Conservation (phyloP, 169 alveolate species). For the Besnoitia besnoiti region DNA sequence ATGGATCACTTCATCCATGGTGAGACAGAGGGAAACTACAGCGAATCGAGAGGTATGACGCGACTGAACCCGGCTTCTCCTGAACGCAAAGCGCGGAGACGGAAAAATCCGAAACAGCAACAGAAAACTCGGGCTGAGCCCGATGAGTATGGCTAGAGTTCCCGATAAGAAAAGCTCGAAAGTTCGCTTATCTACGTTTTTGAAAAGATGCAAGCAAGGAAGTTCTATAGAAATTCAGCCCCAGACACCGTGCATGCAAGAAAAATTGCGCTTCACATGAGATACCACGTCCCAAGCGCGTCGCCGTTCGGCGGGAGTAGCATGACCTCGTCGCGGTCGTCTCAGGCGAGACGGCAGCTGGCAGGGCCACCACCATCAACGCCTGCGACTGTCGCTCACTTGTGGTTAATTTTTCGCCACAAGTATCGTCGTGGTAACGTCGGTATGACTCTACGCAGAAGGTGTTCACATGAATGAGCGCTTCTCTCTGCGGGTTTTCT, state of each 20-base stretch:
- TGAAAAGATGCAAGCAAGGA: not conserved
- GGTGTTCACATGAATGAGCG: too few relatives aligned
- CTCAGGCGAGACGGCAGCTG: too few relatives aligned
- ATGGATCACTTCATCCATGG: constrained; percentile 6
- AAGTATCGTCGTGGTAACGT: too few relatives aligned
- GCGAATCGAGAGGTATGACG: not conserved
- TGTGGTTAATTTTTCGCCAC: too few relatives aligned
- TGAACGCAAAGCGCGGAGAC: not conserved
- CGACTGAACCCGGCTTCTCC: not conserved
- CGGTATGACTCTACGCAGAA: too few relatives aligned
- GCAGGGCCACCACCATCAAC: too few relatives aligned
- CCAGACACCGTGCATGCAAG: not conserved
- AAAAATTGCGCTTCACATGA: not conserved
- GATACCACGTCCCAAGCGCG: not conserved
- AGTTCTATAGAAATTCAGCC: not conserved
- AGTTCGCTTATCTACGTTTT: not conserved
- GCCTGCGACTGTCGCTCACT: too few relatives aligned
- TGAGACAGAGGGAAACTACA: not conserved
- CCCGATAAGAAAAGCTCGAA: not conserved
- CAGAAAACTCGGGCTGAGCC: not conserved
- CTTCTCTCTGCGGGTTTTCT: too few relatives aligned
- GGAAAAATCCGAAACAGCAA: not conserved
- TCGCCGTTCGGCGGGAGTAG: too few relatives aligned
- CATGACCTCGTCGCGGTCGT: too few relatives aligned
- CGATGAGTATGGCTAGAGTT: not conserved